phyloP scores from a whole-genome alignment of 163 green algal species.

The Trebouxia gelatinosa region DNA sequence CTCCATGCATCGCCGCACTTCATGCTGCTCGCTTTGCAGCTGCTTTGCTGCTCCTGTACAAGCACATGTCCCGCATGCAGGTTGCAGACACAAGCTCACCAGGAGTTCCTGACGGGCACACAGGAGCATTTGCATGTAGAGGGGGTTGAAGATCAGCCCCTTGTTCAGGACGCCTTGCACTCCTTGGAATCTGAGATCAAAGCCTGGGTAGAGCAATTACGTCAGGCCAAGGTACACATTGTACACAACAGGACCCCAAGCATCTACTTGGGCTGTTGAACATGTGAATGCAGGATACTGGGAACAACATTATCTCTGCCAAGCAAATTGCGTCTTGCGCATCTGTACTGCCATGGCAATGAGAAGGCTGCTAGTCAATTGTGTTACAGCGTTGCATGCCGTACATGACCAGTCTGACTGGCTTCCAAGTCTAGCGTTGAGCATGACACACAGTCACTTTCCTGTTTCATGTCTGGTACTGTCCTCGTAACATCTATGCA shows the following conservation, averaged over 20 bases:
- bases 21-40: neutral
- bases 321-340: neutral
- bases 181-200: constrained; percentile 47
- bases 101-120: constrained; percentile 46
- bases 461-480: too few species aligned
- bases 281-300: neutral
- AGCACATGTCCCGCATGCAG: too few species aligned
- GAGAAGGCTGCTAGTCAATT: too few species aligned
- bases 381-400: too few species aligned
- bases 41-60: neutral
- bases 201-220: constrained; percentile 34
- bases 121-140: constrained; percentile 41
- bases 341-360: neutral
- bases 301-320: neutral
- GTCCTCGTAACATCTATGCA: neutral
- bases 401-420: too few species aligned
- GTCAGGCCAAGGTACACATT: constrained; percentile 13
- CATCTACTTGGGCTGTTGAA: neutral
- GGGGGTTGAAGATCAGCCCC: constrained; percentile 38
- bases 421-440: too few species aligned
- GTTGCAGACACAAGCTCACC: constrained; percentile 29
- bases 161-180: neutral
- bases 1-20: constrained; percentile 19
- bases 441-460: too few species aligned
- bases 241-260: neutral